Evolutionary conservation across 139 green algal species (phyloP).

Genomic region (Tetradesmus obliquus): DNA sequence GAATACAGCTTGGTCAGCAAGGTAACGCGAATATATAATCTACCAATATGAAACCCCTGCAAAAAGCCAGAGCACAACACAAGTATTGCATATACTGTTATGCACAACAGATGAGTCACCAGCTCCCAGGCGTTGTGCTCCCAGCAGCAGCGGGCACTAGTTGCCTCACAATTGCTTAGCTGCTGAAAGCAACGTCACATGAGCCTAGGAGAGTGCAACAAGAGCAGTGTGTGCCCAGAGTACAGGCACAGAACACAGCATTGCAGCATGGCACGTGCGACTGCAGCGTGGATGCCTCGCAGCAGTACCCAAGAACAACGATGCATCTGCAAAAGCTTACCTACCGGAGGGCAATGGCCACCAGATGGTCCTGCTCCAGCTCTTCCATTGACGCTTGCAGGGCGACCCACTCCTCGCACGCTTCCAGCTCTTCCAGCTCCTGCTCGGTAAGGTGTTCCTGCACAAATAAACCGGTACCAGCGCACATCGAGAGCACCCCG

Average conservation of each 20-base stretch:
- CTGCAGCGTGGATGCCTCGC: not conserved
- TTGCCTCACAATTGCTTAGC: not conserved
- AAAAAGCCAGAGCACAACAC: too few species aligned
- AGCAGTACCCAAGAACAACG: not conserved
- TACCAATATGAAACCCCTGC: too few species aligned
- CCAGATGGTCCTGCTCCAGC: constrained; percentile 34
- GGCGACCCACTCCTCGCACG: constrained; percentile 33
- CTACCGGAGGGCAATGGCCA: constrained; percentile 47
- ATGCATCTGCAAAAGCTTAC: not conserved
- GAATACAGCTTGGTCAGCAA: not conserved
- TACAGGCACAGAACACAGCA: not conserved
- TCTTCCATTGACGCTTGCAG: constrained; percentile 35
- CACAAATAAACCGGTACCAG: not conserved
- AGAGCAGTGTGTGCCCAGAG: not conserved
- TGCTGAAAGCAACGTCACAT: not conserved
- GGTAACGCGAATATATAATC: too few species aligned
- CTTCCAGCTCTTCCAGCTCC: constrained; percentile 46
- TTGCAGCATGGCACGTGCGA: not conserved
- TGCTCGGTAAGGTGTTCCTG: constrained; percentile 40
- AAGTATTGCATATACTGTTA: too few species aligned
- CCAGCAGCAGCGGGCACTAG: not conserved
- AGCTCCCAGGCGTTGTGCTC: not conserved
- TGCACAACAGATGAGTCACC: not conserved
- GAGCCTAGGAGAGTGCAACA: not conserved
- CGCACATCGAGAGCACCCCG: too few species aligned